Percentiles rank a stretch among this genome's conserved stretches.
These are phyloP conservation scores for Cryptococcus maquisensis DNA, from an alignment of 1,284 basidiomycete genomes.

Conservation along the genomic window DNA sequence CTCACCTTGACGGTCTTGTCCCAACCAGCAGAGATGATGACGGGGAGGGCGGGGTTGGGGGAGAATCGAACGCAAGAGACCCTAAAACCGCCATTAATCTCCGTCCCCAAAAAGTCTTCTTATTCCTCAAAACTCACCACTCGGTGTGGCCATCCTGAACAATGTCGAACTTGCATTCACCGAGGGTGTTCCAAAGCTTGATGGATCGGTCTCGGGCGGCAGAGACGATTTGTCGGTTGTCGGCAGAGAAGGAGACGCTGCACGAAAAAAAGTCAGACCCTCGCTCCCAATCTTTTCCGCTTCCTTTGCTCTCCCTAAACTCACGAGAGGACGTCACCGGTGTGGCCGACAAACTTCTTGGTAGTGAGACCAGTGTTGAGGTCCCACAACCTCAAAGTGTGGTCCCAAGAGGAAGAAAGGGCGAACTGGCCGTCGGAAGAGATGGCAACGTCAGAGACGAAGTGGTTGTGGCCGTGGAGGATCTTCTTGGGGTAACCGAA, in stretches of 20 bases:
- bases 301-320: slow-evolving; percentile 13
- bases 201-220: slow-evolving; percentile 95
- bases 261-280: not conserved
- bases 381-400: slow-evolving; percentile 99
- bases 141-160: slow-evolving; percentile 96
- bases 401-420: slow-evolving; percentile 99
- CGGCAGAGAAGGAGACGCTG: slow-evolving; percentile 87
- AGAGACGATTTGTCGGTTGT: slow-evolving; percentile 98
- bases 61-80: slow-evolving; percentile 99
- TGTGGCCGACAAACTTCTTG: slow-evolving; percentile 97
- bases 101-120: not conserved
- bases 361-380: slow-evolving; percentile 92
- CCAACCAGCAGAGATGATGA: slow-evolving; percentile 99
- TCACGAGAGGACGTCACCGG: slow-evolving; percentile 86
- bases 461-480: slow-evolving; percentile 99
- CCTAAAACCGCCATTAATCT: slow-evolving; percentile 52
- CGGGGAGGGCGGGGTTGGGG: slow-evolving; percentile 95
- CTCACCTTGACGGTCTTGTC: slow-evolving; percentile 99
- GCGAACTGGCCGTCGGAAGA: slow-evolving; percentile 99
- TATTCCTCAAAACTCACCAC: slow-evolving; percentile 58
- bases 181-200: slow-evolving; percentile 99
- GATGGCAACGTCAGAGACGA: slow-evolving; percentile 98
- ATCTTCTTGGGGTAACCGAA: slow-evolving; percentile 97
- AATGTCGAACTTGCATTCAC: slow-evolving; percentile 99
- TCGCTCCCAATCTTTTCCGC: not conserved